Evolutionary conservation across 2,329 filamentous ascomycete species (phyloP), one percentile per base, ranked within the genome.

Genomic region (Hymenoscyphus occultus): DNA sequence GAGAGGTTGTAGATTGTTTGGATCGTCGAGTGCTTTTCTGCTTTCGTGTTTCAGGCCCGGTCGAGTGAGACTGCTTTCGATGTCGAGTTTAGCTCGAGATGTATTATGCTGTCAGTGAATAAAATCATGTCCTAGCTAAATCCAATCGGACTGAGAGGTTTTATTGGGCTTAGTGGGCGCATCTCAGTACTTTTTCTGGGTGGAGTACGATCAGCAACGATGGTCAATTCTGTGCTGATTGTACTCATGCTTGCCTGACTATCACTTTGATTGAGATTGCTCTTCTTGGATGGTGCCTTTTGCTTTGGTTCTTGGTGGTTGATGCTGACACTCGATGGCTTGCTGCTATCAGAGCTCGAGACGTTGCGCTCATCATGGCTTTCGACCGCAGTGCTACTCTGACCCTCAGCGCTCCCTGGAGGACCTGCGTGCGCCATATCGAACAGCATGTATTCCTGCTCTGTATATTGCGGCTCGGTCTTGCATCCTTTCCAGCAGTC

Each of bases 401-500:
- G 70, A 5, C 69, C 71, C 59, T 73, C 72, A 3, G 70, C 71
- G 56, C 70, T 72, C 54, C 70, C 71, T 39, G 86, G 86, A 5
- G 84, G 81, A 4, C 84, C 82, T 72, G 84, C 80, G 62, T 87
- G 81, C 3, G 84, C 82, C 72, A 84, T 81, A 63, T 87, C 83
- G 63, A 89, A 86, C 2, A 86, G 74, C 68, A 78, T 78, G 71
- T 90, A 89, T 73, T 91, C 88, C 69, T 88, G 82, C 71, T 91
- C 86, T 42, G 93, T 88, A 74, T 85, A 94, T 70, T 87, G 87
- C 68, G 92, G 88, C 77, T 98, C 94, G 13, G 91, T 96, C 81
- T 89, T 93, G 80, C 94, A 98, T 9, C 94, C 94, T 76, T 95
- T 93, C 94, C 94, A 98, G 80, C 94, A 98, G 71, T 96, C 90